Evolutionary conservation across 371 early-diverging fungal species (phyloP), one percentile per base, ranked within the genome.

Genomic region (Mortierella sp.): DNA sequence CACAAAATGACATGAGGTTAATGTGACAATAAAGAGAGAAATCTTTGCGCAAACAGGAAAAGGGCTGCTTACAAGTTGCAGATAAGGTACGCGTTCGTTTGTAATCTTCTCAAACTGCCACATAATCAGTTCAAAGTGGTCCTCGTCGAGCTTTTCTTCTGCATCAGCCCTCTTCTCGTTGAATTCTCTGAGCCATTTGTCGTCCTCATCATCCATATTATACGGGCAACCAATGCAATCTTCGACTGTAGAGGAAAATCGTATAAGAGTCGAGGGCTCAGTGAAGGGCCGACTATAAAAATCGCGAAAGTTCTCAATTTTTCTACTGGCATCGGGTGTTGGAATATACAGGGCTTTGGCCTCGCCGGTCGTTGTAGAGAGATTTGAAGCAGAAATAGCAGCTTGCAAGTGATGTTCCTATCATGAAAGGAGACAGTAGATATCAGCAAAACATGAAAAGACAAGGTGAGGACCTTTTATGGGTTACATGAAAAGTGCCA

Each of bases 361-460:
- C 28, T 88, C 89, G 62, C 90, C 88, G 2, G 89, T 89, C 4
- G 88, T 85, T 14, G 90, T 90, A 0, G 94, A 94, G 14, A 94
- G 92, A 61, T 93, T 89, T 20, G 90, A 88, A 6, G 94, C 91
- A 26, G 94, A 91, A 68, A 98, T 93, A 65, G 96, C 98, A n/a
- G 94, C 96, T 90, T 97, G 97, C 70, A 98, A 86, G 83, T 98
- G 98, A 79, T 97, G 96, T 89, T 98, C 96, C 95, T 93, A 86
- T 59, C 26, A 51, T 62, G 24, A 20, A 30, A 2, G 58, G 12
- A 70, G 14, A 43, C 11, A 63, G n/a, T 58, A 3, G 22, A 37
- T 57, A 49, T 20, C 8, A 60, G 35, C n/a, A 45, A 5, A 22
- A 26, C n/a, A n/a, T n/a, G n/a, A n/a, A 57, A 37, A 60, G 1